Percentiles rank a stretch among this genome's conserved stretches.
Evolutionary conservation across 176 grass and related monocot species (phyloP).

Genomic region (Oryza glaberrima): DNA sequence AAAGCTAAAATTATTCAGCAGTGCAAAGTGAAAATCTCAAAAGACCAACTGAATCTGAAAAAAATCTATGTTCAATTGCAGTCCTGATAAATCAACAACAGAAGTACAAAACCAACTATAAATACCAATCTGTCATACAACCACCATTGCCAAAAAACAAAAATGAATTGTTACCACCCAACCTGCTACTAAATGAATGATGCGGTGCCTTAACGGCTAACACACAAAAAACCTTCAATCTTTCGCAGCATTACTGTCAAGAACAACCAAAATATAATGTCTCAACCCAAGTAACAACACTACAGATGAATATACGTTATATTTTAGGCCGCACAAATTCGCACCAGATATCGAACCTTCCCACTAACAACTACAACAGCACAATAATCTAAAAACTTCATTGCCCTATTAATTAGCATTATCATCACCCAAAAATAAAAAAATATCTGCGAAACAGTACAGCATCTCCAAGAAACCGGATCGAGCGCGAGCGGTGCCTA

Average conservation of each 20-base stretch:
- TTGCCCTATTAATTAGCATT: neutral
- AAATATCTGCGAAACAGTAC: neutral
- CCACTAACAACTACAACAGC: neutral
- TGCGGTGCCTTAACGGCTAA: neutral
- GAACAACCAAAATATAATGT: neutral
- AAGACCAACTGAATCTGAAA: no score
- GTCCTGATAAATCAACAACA: neutral
- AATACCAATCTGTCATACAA: neutral
- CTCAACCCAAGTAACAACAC: neutral
- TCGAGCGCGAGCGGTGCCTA: neutral
- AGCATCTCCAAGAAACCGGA: neutral
- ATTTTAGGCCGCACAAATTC: neutral
- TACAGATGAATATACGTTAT: neutral
- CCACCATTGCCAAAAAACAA: neutral
- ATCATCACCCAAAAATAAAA: neutral
- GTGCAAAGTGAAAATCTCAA: neutral
- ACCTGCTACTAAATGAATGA: neutral
- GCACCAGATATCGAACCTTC: neutral
- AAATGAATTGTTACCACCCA: neutral
- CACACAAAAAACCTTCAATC: neutral
- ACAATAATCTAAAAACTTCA: neutral
- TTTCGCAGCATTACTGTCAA: neutral
- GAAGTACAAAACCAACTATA: no score
- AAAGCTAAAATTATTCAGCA: neutral
- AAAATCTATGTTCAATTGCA: neutral